Base-by-base conservation (phyloP, 305 asterid species). In the Solanum hybrid region DNA sequence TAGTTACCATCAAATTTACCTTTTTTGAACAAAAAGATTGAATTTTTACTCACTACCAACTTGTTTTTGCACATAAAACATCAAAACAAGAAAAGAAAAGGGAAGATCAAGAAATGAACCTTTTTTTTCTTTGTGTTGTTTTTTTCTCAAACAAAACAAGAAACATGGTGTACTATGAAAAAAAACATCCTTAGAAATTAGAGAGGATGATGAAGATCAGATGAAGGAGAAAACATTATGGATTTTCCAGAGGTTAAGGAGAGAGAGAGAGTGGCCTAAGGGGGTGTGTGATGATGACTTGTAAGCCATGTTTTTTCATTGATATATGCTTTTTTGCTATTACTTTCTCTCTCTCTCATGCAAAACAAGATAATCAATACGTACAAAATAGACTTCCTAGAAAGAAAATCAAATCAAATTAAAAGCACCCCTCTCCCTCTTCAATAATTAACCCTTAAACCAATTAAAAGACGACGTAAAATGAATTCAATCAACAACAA, bases 101-200 rank as follows among this genome's bases (percentile, higher is more conserved):
- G 57, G 28, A 82, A 82, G 87, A 82, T 40, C 71, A 82, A 42
- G 87, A 82, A 81, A 26, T 82, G 71, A n/a, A 82, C 87, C 39
- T 42, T 37, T 71, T 24, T 46, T 86, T 31, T 39, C 51, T 86
- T 2, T 74, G 5, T 14, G 28, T 18, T 81, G 22, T 18, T 46
- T 31, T 90, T 61, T 86, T 92, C 91, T 93, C 20, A 88, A 91
- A 91, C 91, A 77, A 82, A 92, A 93, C 94, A 90, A 90, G 86
- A 92, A 89, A 37, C 86, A 89, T 88, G 87, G 89, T 80, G 88
- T 90, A 89, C 91, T 76, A 90, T 89, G 91, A 86, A 93, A 57
- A 86, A 90, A 91, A 92, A 31, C 40, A 86, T 29, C 40, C 75
- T 46, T 51, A 7, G 33, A 86, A 61, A 69, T 16, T 73, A 89